Base-by-base conservation (phyloP, 305 asterid species). In the Plantago lanceolata region DNA sequence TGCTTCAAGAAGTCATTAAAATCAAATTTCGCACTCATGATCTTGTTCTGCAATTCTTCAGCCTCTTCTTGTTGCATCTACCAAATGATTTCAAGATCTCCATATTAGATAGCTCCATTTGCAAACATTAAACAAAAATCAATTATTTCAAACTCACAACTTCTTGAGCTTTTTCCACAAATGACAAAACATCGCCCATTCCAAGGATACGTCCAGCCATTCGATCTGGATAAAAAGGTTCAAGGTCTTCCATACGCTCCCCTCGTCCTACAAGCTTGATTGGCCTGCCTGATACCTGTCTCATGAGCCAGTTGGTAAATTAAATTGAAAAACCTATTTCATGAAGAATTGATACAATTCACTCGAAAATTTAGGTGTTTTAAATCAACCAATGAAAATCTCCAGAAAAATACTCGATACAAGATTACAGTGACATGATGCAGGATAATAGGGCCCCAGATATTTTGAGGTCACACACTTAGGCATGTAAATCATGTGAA, bases 121-220 rank as follows among this genome's bases (percentile, higher is more conserved):
- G 8, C 29, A 37, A 20, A 18, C 48, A 17, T 9, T 40, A 54
- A 24, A 52, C 19, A 4, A 68, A 57, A 50, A 63, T 68, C 57
- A 67, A 54, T 37, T 45, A 59, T 61, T 43, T 6, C 57, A 64
- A 44, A 79, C 98, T 81, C 79, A 91, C 98, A 59, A 89, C 94
- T 89, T 93, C 94, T 80, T 93, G 95, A 64, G 99, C 99, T 81
- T 89, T 93, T 80, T 93, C 99, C 71, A 93, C 99, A 79, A 93
- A 89, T 17, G 99, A 93, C 60, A 93, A 78, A 74, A 93, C 99
- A 73, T 93, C 99, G 63, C 99, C 99, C 99, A 89, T 93, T 77
- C 99, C 99, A 71, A 89, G 78, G 76, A 93, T 80, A 68, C 99
- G 99, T 19, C 97, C 96, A 0, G 99, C 95, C 99, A 93, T 93